Evolutionary conservation across 495 filamentous ascomycete genomes (phyloP).

Genomic region (Sabuloglossum arenarium): DNA sequence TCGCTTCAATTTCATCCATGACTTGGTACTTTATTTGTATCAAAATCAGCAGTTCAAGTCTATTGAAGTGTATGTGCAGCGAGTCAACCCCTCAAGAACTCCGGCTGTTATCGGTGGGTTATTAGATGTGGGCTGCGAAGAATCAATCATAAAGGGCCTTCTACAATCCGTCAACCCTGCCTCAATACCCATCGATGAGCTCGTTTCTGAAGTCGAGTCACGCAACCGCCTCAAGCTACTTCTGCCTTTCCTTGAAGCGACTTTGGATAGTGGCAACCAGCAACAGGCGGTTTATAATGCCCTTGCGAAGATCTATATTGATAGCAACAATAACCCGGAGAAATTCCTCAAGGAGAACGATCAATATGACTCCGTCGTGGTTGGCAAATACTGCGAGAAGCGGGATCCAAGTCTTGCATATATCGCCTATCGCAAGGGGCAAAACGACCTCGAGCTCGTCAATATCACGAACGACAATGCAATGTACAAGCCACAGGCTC

Average conservation of each 20-base stretch:
- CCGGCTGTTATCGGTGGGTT: slow-evolving; percentile 87
- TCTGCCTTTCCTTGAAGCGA: slow-evolving; percentile 89
- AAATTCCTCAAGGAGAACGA: slow-evolving; percentile 98
- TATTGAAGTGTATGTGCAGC: slow-evolving; percentile 98
- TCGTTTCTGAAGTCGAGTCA: slow-evolving; percentile 85
- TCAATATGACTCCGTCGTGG: slow-evolving; percentile 76
- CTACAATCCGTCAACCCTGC: slow-evolving; percentile 69
- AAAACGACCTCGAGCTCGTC: slow-evolving; percentile 93
- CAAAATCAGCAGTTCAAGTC: slow-evolving; percentile 99
- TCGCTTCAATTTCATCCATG: slow-evolving; percentile 95
- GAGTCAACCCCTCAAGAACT: slow-evolving; percentile 83
- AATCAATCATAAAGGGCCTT: slow-evolving; percentile 83
- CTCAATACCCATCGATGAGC: slow-evolving; percentile 84
- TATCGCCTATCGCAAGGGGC: slow-evolving; percentile 89
- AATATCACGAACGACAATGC: slow-evolving; percentile 97
- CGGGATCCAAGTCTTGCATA: slow-evolving; percentile 92
- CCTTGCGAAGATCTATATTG: slow-evolving; percentile 98
- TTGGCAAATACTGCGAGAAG: slow-evolving; percentile 99
- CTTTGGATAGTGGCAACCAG: slow-evolving; percentile 75
- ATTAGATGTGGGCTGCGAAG: slow-evolving; percentile 95
- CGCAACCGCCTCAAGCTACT: slow-evolving; percentile 92
- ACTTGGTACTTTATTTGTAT: slow-evolving; percentile 92
- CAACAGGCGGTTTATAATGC: slow-evolving; percentile 98
- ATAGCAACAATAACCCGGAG: slow-evolving; percentile 97
- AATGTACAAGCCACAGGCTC: slow-evolving; percentile 94